Evolutionary conservation across 129 eudicot species (phyloP).

Genomic region (Centaurea solstitialis): DNA sequence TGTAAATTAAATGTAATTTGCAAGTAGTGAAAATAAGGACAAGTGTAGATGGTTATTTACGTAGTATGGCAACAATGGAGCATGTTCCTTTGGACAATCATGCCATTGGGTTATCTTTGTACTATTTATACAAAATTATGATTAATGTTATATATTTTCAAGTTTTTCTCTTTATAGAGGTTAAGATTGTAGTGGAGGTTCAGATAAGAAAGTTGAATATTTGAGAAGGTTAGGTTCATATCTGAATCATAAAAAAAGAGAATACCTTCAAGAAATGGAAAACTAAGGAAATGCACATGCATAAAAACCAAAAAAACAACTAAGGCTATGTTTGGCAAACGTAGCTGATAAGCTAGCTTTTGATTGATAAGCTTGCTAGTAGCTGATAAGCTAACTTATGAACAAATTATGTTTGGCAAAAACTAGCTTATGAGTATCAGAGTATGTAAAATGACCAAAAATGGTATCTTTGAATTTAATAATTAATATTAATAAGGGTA

Average conservation of each 20-base stretch:
- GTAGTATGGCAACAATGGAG: constrained; percentile 15
- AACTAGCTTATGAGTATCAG: too few relatives aligned
- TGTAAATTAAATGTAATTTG: constrained; percentile 25
- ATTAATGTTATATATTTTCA: background rate
- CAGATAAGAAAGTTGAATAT: background rate
- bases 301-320: too few relatives aligned
- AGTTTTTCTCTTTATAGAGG: background rate
- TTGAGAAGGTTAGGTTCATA: background rate
- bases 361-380: too few relatives aligned
- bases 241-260: background rate
- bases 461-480: too few relatives aligned
- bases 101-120: constrained; percentile 13
- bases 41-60: constrained; percentile 25
- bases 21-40: constrained; percentile 21
- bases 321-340: too few relatives aligned
- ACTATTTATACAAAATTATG: background rate
- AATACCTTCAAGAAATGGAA: too few relatives aligned
- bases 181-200: background rate
- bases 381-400: too few relatives aligned
- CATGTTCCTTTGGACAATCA: background rate
- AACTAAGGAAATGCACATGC: too few relatives aligned
- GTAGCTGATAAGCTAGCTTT: too few relatives aligned
- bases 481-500: too few relatives aligned
- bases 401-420: too few relatives aligned
- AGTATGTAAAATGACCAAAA: too few relatives aligned